Evolutionary conservation across 495 filamentous ascomycete species (phyloP), one percentile per base, ranked within the genome.

Genomic region (Massariosphaeria phaeospora): DNA sequence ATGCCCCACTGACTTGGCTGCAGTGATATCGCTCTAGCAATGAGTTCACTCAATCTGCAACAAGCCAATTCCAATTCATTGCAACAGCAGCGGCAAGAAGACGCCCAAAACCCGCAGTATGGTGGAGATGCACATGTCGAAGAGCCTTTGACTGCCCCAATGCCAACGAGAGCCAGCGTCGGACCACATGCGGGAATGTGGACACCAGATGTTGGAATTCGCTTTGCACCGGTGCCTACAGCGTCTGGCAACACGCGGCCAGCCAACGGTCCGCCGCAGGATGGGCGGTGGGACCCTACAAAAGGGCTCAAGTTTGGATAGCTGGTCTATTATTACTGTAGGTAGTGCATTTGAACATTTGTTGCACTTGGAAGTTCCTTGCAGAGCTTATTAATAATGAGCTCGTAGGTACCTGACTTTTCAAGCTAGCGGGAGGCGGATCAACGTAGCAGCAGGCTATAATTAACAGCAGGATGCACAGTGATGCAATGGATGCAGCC

Each of bases 161-260:
- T 46, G 1, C 70, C 70, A 0, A 71, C 68, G 6, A 63, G 70
- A 34, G 29, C 61, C 2, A 62, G 57, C 18, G 48, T 57, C 13
- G 57, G 61, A 8, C 62, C 56, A 17, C 47, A 61, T 21, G 51
- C 64, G 3, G 56, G 75, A 2, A 80, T 87, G 55, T 93, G 88
- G 88, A 79, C 80, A 33, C 87, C 87, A 0, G 84, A 87, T 4
- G 81, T 86, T 73, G 86, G 85, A 0, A 90, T 93, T 55, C 83
- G 83, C 17, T 94, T 91, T 65, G 76, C 77, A 21, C 54, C 35
- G 26, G 51, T 42, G 6, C 56, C 53, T 24, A 40, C 52, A 25
- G 36, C 43, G 9, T 45, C 41, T 38, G 41, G 55, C 18, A 51
- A 54, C 34, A 17, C 35, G 7, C 26, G 52, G 20, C 60, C 63